Evolutionary conservation across 768 basidiomycete genomes (phyloP).

Genomic region (Russula sp.): DNA sequence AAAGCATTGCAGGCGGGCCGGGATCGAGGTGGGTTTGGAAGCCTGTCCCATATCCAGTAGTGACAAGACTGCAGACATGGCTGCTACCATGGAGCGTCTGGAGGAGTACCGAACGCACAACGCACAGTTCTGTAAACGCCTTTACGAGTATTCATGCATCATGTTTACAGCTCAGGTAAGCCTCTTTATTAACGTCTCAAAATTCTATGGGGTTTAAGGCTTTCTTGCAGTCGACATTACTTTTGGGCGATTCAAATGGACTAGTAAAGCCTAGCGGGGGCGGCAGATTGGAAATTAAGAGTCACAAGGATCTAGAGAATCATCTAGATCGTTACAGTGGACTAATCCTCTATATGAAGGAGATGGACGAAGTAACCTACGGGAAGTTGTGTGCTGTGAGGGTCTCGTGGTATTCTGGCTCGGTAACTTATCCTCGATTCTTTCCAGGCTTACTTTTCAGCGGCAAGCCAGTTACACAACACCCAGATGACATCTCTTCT

Average conservation of each 20-base stretch:
- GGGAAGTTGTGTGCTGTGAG: slow-evolving; percentile 84
- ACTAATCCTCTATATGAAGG: slow-evolving; percentile 85
- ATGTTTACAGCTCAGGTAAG: slow-evolving; percentile 86
- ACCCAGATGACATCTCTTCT: slow-evolving; percentile 74
- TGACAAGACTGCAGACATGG: slow-evolving; percentile 58
- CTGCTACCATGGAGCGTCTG: slow-evolving; percentile 91
- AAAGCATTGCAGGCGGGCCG: slow-evolving; percentile 86
- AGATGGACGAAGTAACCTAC: slow-evolving; percentile 90
- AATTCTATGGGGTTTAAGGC: neutral
- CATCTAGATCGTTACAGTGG: slow-evolving; percentile 87
- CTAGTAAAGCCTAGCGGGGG: slow-evolving; percentile 37
- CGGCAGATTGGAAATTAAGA: slow-evolving; percentile 41
- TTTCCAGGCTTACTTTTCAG: slow-evolving; percentile 80
- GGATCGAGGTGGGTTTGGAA: slow-evolving; percentile 62
- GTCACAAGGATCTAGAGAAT: slow-evolving; percentile 70
- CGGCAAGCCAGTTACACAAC: slow-evolving; percentile 73
- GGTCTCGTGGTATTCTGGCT: slow-evolving; percentile 9
- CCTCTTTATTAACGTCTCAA: slow-evolving; percentile 6
- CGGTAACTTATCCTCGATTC: neutral
- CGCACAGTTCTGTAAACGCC: slow-evolving; percentile 84
- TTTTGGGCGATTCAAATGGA: slow-evolving; percentile 58
- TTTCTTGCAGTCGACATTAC: slow-evolving; percentile 49
- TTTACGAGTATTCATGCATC: slow-evolving; percentile 84
- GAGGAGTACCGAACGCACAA: slow-evolving; percentile 89
- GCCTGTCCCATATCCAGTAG: neutral